These are phyloP conservation scores for Peltaster fructicola DNA, from an alignment of 2,329 filamentous ascomycete species.

Conservation along the genomic window DNA sequence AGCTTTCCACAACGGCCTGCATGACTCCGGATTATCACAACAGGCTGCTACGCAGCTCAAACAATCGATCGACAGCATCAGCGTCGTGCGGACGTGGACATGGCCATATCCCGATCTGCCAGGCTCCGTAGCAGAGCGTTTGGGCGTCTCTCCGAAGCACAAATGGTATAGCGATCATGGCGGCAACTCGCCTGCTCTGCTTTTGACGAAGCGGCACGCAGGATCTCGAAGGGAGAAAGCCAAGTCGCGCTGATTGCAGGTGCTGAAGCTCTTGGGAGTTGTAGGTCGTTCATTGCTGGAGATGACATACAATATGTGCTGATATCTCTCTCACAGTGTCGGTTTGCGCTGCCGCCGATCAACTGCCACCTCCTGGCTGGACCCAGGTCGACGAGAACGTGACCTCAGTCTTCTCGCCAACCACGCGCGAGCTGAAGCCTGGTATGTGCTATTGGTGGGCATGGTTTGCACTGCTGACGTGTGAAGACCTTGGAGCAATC, in stretches of 20 bases:
- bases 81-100: constrained; percentile 46
- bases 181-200: constrained; percentile 42
- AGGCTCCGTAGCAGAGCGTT: constrained; percentile 30
- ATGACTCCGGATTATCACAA: constrained; percentile 27
- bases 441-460: constrained; percentile 5
- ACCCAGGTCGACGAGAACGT: constrained; percentile 30
- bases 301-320: neutral
- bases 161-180: constrained; percentile 39
- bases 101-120: constrained; percentile 47
- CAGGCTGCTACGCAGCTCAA: constrained; percentile 20
- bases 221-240: constrained; percentile 35
- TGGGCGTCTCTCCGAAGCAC: constrained; percentile 32
- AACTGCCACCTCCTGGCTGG: constrained; percentile 44
- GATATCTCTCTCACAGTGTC: constrained; percentile 23
- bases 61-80: constrained; percentile 37
- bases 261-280: constrained; percentile 45
- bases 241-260: constrained; percentile 43
- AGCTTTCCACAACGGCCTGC: constrained; percentile 34
- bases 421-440: constrained; percentile 24
- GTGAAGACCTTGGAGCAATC: constrained; percentile 36
- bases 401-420: constrained; percentile 32
- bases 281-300: constrained; percentile 19
- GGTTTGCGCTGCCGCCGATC: constrained; percentile 33
- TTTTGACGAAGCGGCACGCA: constrained; percentile 44
- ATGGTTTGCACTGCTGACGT: neutral